phyloP scores from a whole-genome alignment of 139 green algal species.

The Chlamydomonas applanata region DNA sequence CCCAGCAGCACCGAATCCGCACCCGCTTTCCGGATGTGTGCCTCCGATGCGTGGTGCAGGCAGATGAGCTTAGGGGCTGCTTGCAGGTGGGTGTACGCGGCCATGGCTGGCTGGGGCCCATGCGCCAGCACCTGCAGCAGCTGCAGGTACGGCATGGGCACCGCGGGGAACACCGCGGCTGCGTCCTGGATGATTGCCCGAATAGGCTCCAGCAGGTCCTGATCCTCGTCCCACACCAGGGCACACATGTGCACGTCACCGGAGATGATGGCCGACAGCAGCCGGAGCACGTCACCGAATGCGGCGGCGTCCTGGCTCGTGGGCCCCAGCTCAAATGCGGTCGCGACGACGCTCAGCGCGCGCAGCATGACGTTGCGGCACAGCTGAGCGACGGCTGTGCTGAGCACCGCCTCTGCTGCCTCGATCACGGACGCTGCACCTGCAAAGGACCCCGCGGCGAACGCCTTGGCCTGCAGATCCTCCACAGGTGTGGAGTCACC shows the following conservation, averaged over 20 bases:
- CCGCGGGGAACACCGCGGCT: constrained; percentile 54
- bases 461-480: constrained; percentile 15
- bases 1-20: constrained; percentile 9
- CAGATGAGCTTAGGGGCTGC: constrained; percentile 28
- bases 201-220: constrained; percentile 33
- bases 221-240: constrained; percentile 37
- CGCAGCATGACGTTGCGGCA: constrained; percentile 23
- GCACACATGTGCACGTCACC: constrained; percentile 20
- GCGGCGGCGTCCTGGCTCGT: constrained; percentile 18
- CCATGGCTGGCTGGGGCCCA: constrained; percentile 19
- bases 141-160: constrained; percentile 43
- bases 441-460: constrained; percentile 7
- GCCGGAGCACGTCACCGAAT: constrained; percentile 6
- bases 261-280: neutral
- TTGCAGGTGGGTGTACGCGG: constrained; percentile 54
- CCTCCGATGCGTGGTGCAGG: constrained; percentile 32
- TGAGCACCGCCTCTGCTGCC: neutral
- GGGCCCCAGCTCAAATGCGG: constrained; percentile 51
- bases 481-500: constrained; percentile 9
- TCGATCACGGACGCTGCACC: constrained; percentile 4
- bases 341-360: constrained; percentile 34
- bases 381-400: constrained; percentile 17
- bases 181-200: constrained; percentile 43
- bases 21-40: neutral
- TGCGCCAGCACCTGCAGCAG: constrained; percentile 37